A percentile compares a stretch with the other conserved stretches of the same genome.
phyloP scores from a whole-genome alignment of 2,329 filamentous ascomycete genomes.

The Penicillium sp. region DNA sequence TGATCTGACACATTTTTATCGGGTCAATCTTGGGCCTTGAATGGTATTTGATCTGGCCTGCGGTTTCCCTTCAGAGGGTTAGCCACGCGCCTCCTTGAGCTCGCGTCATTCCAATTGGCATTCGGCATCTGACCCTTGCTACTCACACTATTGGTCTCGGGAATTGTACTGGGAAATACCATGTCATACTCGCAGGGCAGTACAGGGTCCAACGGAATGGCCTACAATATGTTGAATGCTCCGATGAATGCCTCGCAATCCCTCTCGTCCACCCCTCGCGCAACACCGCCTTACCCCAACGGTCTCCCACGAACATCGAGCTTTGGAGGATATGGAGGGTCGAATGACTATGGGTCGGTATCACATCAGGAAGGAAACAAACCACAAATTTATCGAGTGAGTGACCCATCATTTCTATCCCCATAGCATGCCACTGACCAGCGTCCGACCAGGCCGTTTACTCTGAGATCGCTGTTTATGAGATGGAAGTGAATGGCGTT shows the following conservation, averaged over 20 bases:
- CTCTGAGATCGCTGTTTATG: constrained; percentile 93
- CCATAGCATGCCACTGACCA: constrained; percentile 14
- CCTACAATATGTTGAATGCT: constrained; percentile 44
- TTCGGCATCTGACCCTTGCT: constrained; percentile 25
- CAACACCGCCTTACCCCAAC: constrained; percentile 47
- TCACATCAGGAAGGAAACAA: constrained; percentile 42
- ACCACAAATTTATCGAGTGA: constrained; percentile 52
- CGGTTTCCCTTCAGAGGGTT: constrained; percentile 26
- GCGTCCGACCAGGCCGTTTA: constrained; percentile 69
- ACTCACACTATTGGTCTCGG: constrained; percentile 1
- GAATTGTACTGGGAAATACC: neutral
- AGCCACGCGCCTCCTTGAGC: constrained; percentile 35
- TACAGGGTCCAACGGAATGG: constrained; percentile 41
- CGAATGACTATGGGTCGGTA: constrained; percentile 42
- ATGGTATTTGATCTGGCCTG: constrained; percentile 18
- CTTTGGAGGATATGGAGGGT: constrained; percentile 44
- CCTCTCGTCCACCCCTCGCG: constrained; percentile 46
- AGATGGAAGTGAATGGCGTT: constrained; percentile 93
- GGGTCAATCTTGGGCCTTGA: constrained; percentile 8
- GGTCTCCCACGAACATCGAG: constrained; percentile 35
- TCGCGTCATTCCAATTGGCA: constrained; percentile 31
- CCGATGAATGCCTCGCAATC: constrained; percentile 49
- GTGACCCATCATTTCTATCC: constrained; percentile 13
- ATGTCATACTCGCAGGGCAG: constrained; percentile 45
- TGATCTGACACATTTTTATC: constrained; percentile 12